Conservation (phyloP, 1,284 basidiomycete species). For the Austroboletus niveus region DNA sequence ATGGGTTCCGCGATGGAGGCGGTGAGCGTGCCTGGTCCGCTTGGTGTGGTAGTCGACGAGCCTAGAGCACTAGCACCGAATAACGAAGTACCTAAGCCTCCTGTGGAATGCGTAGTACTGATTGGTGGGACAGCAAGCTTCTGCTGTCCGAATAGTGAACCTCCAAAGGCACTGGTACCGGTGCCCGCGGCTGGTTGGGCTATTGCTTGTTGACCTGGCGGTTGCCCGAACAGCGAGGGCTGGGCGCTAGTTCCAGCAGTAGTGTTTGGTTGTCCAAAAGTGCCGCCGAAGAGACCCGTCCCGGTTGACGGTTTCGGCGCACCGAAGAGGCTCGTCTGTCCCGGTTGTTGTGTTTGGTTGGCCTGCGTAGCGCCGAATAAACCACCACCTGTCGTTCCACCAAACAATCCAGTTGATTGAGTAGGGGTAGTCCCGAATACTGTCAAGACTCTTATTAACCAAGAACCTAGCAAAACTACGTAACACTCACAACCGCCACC, state of each 20-base stretch:
- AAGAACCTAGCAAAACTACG: not conserved
- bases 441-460: slow-evolving; percentile 14
- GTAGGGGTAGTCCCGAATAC: slow-evolving; percentile 25
- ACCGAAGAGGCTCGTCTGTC: slow-evolving; percentile 37
- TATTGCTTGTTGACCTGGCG: slow-evolving; percentile 36
- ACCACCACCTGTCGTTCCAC: slow-evolving; percentile 27
- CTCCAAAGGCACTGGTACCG: slow-evolving; percentile 32
- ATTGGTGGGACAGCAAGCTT: slow-evolving; percentile 39
- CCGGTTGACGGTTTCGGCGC: slow-evolving; percentile 31
- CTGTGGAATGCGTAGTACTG: slow-evolving; percentile 38
- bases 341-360: slow-evolving; percentile 32
- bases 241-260: slow-evolving; percentile 31
- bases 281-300: slow-evolving; percentile 27
- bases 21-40: slow-evolving; percentile 58
- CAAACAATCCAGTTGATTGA: slow-evolving; percentile 35
- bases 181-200: slow-evolving; percentile 30
- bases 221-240: slow-evolving; percentile 42
- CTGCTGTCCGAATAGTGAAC: slow-evolving; percentile 42
- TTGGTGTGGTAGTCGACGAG: slow-evolving; percentile 39
- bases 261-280: slow-evolving; percentile 36
- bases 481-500: slow-evolving; percentile 28
- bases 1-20: slow-evolving; percentile 92
- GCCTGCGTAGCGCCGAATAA: slow-evolving; percentile 50
- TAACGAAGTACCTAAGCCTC: slow-evolving; percentile 41
- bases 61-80: slow-evolving; percentile 49